Percentiles rank a stretch among this genome's conserved stretches.
These are phyloP conservation scores for Ostreobium quekettii DNA, from an alignment of 139 green algal species.

Conservation along the genomic window DNA sequence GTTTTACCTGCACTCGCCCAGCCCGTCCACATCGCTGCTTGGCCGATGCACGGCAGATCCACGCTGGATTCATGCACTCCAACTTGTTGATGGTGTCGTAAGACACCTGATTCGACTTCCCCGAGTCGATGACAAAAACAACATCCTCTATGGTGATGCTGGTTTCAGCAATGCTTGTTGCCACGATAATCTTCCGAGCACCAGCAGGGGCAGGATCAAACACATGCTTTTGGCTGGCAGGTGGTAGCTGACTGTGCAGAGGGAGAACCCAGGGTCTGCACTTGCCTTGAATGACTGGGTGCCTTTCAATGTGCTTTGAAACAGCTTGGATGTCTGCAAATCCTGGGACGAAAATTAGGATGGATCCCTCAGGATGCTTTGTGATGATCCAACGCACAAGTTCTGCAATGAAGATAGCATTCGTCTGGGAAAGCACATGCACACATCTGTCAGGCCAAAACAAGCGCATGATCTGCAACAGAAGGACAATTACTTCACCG, in stretches of 20 bases:
- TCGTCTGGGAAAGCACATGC: too few species aligned
- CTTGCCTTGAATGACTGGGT: neutral
- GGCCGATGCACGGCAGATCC: slow-evolving; percentile 30
- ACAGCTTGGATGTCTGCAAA: slow-evolving; percentile 42
- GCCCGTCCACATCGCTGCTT: slow-evolving; percentile 60
- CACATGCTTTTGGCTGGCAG: slow-evolving; percentile 12
- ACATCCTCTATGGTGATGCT: slow-evolving; percentile 93
- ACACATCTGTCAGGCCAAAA: too few species aligned
- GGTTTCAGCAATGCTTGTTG: slow-evolving; percentile 98
- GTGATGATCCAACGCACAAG: too few species aligned
- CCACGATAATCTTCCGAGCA: slow-evolving; percentile 74
- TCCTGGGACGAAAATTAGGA: slow-evolving; percentile 53
- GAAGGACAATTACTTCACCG: too few species aligned
- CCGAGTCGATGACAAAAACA: slow-evolving; percentile 81
- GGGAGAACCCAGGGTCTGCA: neutral
- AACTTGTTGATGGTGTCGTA: slow-evolving; percentile 27
- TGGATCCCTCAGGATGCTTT: slow-evolving; percentile 31
- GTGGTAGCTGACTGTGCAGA: slow-evolving; percentile 9
- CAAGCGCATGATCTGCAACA: too few species aligned
- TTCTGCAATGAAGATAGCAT: too few species aligned
- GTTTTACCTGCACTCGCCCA: slow-evolving; percentile 55
- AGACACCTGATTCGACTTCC: slow-evolving; percentile 62
- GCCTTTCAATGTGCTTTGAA: neutral
- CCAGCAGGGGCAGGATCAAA: slow-evolving; percentile 1
- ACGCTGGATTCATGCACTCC: slow-evolving; percentile 17